phyloP scores from a whole-genome alignment of 148 eudicot genomes.

The Cornus florida region DNA sequence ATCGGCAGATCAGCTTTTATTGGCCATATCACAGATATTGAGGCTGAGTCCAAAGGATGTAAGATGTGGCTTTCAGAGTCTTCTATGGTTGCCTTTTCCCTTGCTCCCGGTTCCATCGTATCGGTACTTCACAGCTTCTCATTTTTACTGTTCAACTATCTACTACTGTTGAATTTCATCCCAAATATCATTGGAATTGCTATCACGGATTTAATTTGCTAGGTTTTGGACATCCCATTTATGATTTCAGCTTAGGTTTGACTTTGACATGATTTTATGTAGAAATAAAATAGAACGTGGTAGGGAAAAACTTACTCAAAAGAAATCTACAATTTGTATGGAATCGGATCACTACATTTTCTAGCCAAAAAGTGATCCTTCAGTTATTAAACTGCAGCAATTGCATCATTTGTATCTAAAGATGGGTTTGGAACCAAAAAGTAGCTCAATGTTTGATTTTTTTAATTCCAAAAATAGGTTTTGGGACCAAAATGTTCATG shows the following conservation, averaged over 20 bases:
- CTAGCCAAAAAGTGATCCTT: too few relatives aligned
- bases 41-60: constrained; percentile 45
- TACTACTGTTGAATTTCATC: background rate
- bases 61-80: constrained; percentile 82
- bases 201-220: background rate
- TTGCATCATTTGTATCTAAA: too few relatives aligned
- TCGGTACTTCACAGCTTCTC: constrained; percentile 43
- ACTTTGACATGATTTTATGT: background rate
- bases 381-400: too few relatives aligned
- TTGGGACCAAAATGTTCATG: too few relatives aligned
- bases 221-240: background rate
- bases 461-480: too few relatives aligned
- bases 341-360: too few relatives aligned
- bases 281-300: background rate
- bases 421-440: too few relatives aligned
- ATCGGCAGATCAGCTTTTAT: constrained; percentile 49
- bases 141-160: background rate
- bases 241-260: background rate
- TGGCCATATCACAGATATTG: constrained; percentile 42
- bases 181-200: background rate
- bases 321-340: background rate
- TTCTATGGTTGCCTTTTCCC: constrained; percentile 59
- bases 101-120: constrained; percentile 66
- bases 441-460: too few relatives aligned
- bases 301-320: background rate